Conservation (phyloP, 1,139 yeast genomes). For the Zygotorulaspora mrakii region DNA sequence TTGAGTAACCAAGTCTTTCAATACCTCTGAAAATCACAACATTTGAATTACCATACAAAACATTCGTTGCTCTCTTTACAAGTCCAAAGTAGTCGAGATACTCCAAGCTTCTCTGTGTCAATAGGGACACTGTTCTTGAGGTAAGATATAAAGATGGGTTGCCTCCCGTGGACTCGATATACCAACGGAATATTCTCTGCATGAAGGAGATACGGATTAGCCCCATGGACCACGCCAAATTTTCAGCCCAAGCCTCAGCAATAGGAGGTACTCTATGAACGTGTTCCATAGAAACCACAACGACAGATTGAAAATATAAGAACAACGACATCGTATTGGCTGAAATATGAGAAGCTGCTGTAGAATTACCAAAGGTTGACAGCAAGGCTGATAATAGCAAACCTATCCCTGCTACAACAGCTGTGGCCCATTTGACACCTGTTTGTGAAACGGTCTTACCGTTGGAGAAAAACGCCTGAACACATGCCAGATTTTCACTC, state of each 20-base stretch:
- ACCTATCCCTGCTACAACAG: conserved; percentile 76
- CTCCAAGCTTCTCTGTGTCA: conserved; percentile 63
- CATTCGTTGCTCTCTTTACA: conserved; percentile 37
- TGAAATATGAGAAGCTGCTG: conserved; percentile 72
- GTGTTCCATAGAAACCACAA: conserved; percentile 65
- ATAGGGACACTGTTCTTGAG: conserved; percentile 53
- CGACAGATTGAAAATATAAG: conserved; percentile 74
- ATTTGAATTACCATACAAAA: conserved; percentile 43
- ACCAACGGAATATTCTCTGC: conserved; percentile 80
- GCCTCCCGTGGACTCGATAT: conserved; percentile 76
- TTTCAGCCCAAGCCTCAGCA: conserved; percentile 77
- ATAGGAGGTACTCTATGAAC: conserved; percentile 75
- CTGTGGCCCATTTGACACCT: conserved; percentile 83
- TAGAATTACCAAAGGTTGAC: conserved; percentile 72
- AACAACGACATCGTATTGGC: conserved; percentile 73
- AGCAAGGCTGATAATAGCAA: conserved; percentile 61
- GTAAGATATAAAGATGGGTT: conserved; percentile 58
- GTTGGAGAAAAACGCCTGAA: conserved; percentile 64
- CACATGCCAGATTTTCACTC: conserved; percentile 50
- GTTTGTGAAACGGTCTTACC: conserved; percentile 72
- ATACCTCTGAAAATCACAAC: conserved; percentile 70
- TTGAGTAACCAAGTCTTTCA: conserved; percentile 63
- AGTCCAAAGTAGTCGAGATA: conserved; percentile 26
- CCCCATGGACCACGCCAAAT: conserved; percentile 85
- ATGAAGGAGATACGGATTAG: conserved; percentile 61